phyloP scores from a whole-genome alignment of 257 asterid species.

The Solanum medicagineum region DNA sequence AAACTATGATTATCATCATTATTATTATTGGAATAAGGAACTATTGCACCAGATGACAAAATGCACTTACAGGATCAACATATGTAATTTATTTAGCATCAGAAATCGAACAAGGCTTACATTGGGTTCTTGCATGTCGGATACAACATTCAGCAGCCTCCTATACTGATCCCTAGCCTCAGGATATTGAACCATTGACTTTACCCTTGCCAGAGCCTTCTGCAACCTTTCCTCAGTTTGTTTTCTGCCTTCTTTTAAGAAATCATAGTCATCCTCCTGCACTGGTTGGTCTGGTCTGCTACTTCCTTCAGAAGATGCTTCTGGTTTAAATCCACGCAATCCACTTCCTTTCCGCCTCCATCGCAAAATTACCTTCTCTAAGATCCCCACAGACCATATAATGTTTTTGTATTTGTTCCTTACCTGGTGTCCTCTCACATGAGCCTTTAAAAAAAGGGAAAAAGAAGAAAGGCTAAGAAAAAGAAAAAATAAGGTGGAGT shows the following conservation, averaged over 20 bases:
- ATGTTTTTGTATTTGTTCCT: slow-evolving; percentile 75
- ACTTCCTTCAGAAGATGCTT: slow-evolving; percentile 33
- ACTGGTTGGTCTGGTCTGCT: slow-evolving; percentile 24
- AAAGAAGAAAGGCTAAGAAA: not conserved
- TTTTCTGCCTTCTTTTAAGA: slow-evolving; percentile 73
- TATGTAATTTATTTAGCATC: not conserved
- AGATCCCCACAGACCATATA: slow-evolving; percentile 83
- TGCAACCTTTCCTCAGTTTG: slow-evolving; percentile 72
- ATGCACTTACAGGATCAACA: not conserved
- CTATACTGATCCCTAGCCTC: slow-evolving; percentile 91
- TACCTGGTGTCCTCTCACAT: slow-evolving; percentile 91
- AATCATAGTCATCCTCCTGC: slow-evolving; percentile 78
- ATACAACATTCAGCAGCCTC: slow-evolving; percentile 78
- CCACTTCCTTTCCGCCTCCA: slow-evolving; percentile 95
- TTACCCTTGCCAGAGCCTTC: slow-evolving; percentile 83
- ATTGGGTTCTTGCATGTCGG: slow-evolving; percentile 76
- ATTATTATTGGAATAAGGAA: not conserved
- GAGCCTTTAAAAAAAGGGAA: slow-evolving; percentile 52
- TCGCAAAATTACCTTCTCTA: slow-evolving; percentile 73
- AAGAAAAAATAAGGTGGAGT: not conserved
- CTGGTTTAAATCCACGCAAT: slow-evolving; percentile 63
- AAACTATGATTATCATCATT: not conserved
- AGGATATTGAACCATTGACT: slow-evolving; percentile 90
- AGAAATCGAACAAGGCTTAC: slow-evolving; percentile 14
- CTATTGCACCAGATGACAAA: not conserved